These are phyloP conservation scores for Beauveria australis DNA, from an alignment of 2,329 filamentous ascomycete species.

Conservation along the genomic window DNA sequence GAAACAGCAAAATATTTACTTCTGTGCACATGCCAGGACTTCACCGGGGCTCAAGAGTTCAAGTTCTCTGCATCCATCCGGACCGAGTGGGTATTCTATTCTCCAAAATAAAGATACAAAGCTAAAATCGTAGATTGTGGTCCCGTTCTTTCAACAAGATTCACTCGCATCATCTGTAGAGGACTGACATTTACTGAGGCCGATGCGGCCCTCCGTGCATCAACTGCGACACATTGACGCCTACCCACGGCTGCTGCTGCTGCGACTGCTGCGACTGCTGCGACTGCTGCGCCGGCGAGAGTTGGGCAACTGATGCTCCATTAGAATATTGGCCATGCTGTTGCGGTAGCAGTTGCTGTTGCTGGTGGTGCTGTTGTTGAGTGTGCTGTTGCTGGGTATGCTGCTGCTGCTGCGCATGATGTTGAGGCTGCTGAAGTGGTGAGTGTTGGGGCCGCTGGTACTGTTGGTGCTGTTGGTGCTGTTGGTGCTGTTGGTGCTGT, in stretches of 20 bases:
- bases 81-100: no score
- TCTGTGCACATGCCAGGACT: no score
- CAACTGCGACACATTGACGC: conserved; percentile 16
- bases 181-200: neutral
- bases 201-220: conserved; percentile 12
- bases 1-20: no score
- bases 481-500: neutral
- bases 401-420: conserved; percentile 14
- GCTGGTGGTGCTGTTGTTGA: conserved; percentile 22
- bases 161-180: no score
- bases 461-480: conserved; percentile 9
- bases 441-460: conserved; percentile 4
- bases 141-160: no score
- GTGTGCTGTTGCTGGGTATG: conserved; percentile 5
- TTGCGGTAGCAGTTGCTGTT: conserved; percentile 14
- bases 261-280: conserved; percentile 1
- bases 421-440: conserved; percentile 12
- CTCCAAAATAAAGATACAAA: no score
- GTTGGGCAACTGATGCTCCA: conserved; percentile 4
- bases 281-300: neutral
- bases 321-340: conserved; percentile 9
- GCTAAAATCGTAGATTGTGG: no score
- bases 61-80: no score
- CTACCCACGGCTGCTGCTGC: conserved; percentile 16
- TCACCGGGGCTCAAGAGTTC: no score